Base-by-base conservation (phyloP, 2,329 filamentous ascomycete genomes). In the Fusarium sororula region DNA sequence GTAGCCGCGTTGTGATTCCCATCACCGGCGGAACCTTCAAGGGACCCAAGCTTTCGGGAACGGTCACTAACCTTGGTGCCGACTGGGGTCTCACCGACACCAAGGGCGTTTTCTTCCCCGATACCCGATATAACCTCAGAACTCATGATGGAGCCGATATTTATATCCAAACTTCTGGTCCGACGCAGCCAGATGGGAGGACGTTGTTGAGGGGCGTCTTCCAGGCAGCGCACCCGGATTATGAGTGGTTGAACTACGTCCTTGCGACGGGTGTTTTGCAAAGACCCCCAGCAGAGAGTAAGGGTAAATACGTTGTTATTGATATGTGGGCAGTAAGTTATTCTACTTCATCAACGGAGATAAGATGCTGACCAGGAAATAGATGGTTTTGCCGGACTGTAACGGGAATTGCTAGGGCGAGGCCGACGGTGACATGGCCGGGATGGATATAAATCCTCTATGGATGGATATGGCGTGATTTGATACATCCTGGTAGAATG, bases 101-200 rank as follows among this genome's bases (percentile, higher is more conserved):
- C 24, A 79, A 80, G 26, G 81, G 82, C 14, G 69, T 77, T 8
- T 84, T 84, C 73, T 82, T 80, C 63, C 82, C 83, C 1, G 81
- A 84, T 48, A 82, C 82, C 20, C 75, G 82, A 22, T 84, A 84
- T 45, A 79, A 81, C n/a, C 73, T 84, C 22, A 70, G 80, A n/a
- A 84, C 83, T 1, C 59, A 76, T 24, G 83, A 84, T 63, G 82
- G 82, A 7, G 81, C 77, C 18, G 79, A 82, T 57, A 83, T 84
- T 37, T 78, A 81, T 53, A 81, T 84, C 24, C 79, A 79, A 32
- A 83, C 83, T 50, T 76, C 73, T 32, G 83, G 83, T 1, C 81
- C 80, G 11, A 79, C 81, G 3, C 82, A 83, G 41, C 74, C 80
- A 18, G 80, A 83, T 35, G 76, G 81, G 20, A 64, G 70, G 14